These are phyloP conservation scores for Nyssa sinensis DNA, from an alignment of 148 eudicot species.

Conservation along the genomic window DNA sequence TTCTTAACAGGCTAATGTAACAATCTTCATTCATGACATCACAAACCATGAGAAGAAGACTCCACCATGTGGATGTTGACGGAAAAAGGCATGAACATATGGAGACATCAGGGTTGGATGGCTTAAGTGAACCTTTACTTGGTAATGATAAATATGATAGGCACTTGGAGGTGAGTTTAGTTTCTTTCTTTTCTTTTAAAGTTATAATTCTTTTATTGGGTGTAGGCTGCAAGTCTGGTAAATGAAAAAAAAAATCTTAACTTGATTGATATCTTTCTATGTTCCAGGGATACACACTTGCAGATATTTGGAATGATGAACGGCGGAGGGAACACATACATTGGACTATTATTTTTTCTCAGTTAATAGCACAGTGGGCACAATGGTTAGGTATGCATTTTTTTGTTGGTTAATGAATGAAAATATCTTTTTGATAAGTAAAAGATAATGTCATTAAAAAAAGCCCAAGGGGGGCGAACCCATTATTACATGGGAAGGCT, in stretches of 20 bases:
- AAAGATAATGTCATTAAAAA: too few species aligned
- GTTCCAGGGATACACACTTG: constrained; percentile 47
- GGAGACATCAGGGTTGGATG: constrained; percentile 47
- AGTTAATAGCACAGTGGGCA: constrained; percentile 89
- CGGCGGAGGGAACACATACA: constrained; percentile 62
- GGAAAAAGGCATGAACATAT: constrained; percentile 70
- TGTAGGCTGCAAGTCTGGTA: neutral
- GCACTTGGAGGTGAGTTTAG: constrained; percentile 37
- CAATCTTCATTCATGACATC: constrained; percentile 55
- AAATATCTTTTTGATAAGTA: too few species aligned
- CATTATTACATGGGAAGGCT: too few species aligned
- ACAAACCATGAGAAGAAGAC: constrained; percentile 71
- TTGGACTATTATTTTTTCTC: constrained; percentile 84
- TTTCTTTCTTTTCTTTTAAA: neutral
- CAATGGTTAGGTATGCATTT: constrained; percentile 74
- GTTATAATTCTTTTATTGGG: too few species aligned
- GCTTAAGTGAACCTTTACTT: constrained; percentile 73
- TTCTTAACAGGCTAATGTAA: neutral
- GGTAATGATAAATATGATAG: constrained; percentile 46
- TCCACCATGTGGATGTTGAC: constrained; percentile 89
- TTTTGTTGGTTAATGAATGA: too few species aligned
- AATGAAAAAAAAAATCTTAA: neutral
- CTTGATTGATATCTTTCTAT: constrained; percentile 17
- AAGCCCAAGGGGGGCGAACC: too few species aligned
- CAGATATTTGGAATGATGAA: constrained; percentile 68